Percentiles rank a stretch among this genome's conserved stretches.
phyloP scores from a whole-genome alignment of 148 eudicot genomes.

The Camellia japonica region DNA sequence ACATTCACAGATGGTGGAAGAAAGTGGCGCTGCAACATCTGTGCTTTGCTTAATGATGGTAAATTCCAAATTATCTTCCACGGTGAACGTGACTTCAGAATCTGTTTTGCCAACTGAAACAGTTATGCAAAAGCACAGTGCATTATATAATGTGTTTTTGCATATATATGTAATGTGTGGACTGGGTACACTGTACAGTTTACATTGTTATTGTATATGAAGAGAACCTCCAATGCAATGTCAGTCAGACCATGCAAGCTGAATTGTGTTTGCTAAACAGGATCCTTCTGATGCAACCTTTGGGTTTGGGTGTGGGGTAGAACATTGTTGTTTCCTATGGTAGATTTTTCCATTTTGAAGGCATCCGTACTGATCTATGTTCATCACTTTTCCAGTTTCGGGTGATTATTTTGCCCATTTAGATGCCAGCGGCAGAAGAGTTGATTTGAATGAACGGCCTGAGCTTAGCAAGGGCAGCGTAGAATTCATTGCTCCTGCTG shows the following conservation, averaged over 20 bases:
- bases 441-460: slow-evolving; percentile 84
- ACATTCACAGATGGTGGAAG: slow-evolving; percentile 88
- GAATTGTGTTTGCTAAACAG: background rate
- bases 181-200: background rate
- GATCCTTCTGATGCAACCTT: background rate
- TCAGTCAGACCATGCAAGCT: background rate
- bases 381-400: slow-evolving; percentile 42
- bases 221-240: background rate
- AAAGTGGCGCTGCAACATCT: slow-evolving; percentile 97
- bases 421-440: slow-evolving; percentile 82
- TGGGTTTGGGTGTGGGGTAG: background rate
- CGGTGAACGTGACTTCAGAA: background rate
- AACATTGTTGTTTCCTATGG: background rate
- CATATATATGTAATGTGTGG: background rate
- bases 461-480: slow-evolving; percentile 90
- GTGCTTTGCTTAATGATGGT: slow-evolving; percentile 95
- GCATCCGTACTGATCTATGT: slow-evolving; percentile 15
- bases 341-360: background rate
- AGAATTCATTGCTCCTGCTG: slow-evolving; percentile 96
- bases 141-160: background rate
- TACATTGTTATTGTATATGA: background rate
- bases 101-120: background rate
- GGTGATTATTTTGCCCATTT: slow-evolving; percentile 86
- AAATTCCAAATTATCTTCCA: slow-evolving; percentile 13
- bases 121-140: background rate